These are phyloP conservation scores for Carex myosuroides DNA, from an alignment of 176 grass and related monocot species.

Conservation along the genomic window DNA sequence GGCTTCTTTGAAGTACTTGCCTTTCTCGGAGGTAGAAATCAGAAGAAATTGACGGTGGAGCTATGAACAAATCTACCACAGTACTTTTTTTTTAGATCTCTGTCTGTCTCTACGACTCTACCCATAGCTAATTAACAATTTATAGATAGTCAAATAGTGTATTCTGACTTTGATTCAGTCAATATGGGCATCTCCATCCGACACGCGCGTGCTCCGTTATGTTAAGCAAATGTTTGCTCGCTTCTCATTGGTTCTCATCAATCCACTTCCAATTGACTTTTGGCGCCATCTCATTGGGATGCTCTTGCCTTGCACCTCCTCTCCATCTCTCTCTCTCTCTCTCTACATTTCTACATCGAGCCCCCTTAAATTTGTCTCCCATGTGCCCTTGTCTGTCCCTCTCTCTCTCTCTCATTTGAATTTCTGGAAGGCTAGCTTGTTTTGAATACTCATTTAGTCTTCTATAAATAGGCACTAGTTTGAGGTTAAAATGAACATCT, in stretches of 20 bases:
- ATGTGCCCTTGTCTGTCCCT: constrained; percentile 16
- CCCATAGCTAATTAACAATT: neutral
- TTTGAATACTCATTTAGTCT: neutral
- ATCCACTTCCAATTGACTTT: constrained; percentile 20
- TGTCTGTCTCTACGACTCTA: neutral
- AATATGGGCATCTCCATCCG: neutral
- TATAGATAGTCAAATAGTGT: neutral
- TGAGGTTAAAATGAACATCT: constrained; percentile 5
- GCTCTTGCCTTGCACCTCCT: constrained; percentile 7
- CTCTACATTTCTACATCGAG: constrained; percentile 9
- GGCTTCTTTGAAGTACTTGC: neutral
- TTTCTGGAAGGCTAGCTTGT: neutral
- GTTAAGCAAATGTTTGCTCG: constrained; percentile 9
- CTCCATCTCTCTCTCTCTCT: constrained; percentile 13
- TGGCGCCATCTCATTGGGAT: constrained; percentile 7
- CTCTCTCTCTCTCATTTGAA: constrained; percentile 3
- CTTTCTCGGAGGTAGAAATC: neutral
- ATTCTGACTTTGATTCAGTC: neutral
- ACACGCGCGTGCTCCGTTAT: constrained; percentile 7
- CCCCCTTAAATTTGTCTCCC: constrained; percentile 26
- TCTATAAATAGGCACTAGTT: constrained; percentile 19
- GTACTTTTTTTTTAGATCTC: neutral
- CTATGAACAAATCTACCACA: neutral
- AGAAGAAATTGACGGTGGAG: neutral
- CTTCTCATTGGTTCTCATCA: constrained; percentile 5